A percentile compares a stretch with the other conserved stretches of the same genome.
phyloP scores from a whole-genome alignment of 768 basidiomycete genomes.

The Amanita rubescens region DNA sequence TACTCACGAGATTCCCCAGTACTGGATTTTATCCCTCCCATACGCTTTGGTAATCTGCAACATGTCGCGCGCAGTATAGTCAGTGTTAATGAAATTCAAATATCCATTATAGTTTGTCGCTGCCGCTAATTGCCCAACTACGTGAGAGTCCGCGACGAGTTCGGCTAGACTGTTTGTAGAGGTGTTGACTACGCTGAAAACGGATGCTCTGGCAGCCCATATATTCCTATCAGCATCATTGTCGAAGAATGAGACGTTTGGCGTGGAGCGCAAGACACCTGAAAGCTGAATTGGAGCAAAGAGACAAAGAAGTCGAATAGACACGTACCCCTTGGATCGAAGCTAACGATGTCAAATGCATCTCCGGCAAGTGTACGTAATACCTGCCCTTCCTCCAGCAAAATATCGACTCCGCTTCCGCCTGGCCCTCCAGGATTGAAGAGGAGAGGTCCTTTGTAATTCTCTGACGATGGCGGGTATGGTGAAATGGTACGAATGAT shows the following conservation, averaged over 20 bases:
- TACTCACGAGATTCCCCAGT: slow-evolving; percentile 23
- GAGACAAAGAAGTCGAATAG: neutral
- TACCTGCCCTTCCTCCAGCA: slow-evolving; percentile 15
- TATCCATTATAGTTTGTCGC: slow-evolving; percentile 24
- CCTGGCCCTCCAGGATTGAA: slow-evolving; percentile 41
- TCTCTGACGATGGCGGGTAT: slow-evolving; percentile 15
- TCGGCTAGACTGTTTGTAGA: neutral
- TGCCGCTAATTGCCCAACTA: slow-evolving; percentile 14
- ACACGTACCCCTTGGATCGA: slow-evolving; percentile 30
- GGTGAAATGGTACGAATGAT: slow-evolving; percentile 33
- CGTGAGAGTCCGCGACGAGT: neutral
- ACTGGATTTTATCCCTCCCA: slow-evolving; percentile 25
- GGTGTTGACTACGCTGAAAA: neutral
- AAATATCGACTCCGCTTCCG: slow-evolving; percentile 30
- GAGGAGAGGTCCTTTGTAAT: slow-evolving; percentile 31
- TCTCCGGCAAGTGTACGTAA: slow-evolving; percentile 30
- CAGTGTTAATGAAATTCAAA: slow-evolving; percentile 29
- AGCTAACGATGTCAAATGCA: slow-evolving; percentile 38
- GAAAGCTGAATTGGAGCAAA: neutral
- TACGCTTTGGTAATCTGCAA: slow-evolving; percentile 25
- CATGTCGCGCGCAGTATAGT: slow-evolving; percentile 33
- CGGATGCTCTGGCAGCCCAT: neutral
- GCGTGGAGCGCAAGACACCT: neutral
- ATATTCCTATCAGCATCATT: neutral
- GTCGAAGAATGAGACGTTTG: neutral